phyloP scores from a whole-genome alignment of 352 stramenopile species.

The Albugo candida region DNA sequence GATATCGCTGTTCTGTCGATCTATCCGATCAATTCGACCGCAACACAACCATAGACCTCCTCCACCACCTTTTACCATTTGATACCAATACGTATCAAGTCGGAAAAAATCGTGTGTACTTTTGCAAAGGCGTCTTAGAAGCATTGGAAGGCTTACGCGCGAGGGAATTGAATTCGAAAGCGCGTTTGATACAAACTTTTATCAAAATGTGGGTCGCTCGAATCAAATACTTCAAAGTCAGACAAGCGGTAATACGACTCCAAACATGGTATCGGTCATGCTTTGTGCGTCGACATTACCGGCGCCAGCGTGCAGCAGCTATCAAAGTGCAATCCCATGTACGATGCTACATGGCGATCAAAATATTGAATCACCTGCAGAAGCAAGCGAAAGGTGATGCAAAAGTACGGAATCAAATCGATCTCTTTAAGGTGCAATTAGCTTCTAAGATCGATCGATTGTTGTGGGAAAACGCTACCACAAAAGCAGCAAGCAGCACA shows the following conservation, averaged over 20 bases:
- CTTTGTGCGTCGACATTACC: constrained; percentile 26
- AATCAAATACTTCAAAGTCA: constrained; percentile 42
- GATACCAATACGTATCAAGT: constrained; percentile 59
- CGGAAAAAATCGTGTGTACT: constrained; percentile 62
- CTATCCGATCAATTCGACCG: constrained; percentile 7
- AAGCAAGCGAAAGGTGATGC: constrained; percentile 85
- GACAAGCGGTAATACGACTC: constrained; percentile 28
- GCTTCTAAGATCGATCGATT: constrained; percentile 78
- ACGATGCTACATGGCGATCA: constrained; percentile 42
- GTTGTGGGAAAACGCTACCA: constrained; percentile 50
- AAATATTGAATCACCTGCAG: constrained; percentile 45
- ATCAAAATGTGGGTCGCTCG: constrained; percentile 66
- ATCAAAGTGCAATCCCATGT: constrained; percentile 68
- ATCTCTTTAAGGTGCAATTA: constrained; percentile 80
- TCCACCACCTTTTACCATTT: constrained; percentile 36
- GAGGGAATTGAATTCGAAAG: constrained; percentile 29
- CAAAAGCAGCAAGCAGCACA: constrained; percentile 67
- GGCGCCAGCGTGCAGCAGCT: constrained; percentile 44
- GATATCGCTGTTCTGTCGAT: constrained; percentile 21
- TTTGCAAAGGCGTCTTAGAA: constrained; percentile 64
- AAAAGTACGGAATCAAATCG: constrained; percentile 92
- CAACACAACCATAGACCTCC: constrained; percentile 28
- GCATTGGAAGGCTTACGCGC: constrained; percentile 54
- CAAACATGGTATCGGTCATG: constrained; percentile 58
- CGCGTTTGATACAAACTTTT: constrained; percentile 39